phyloP scores from a whole-genome alignment of 2,329 filamentous ascomycete species.

The Venturia oleaginea region DNA sequence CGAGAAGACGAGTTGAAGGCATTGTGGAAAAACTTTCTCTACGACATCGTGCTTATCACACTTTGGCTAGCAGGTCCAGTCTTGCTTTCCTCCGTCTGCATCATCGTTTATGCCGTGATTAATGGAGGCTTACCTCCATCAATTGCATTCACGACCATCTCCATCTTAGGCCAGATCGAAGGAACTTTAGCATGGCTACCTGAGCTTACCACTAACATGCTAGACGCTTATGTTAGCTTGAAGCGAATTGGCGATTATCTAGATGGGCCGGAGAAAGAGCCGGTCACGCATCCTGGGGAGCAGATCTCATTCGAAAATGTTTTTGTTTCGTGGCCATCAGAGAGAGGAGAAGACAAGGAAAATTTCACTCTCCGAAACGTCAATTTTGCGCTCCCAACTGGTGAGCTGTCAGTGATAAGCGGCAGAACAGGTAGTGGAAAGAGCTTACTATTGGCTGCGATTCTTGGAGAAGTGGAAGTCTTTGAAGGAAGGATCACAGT shows the following conservation, averaged over 20 bases:
- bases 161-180: slow-evolving; percentile 66
- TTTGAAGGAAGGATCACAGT: slow-evolving; percentile 6
- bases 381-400: slow-evolving; percentile 56
- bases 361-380: slow-evolving; percentile 58
- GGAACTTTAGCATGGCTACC: slow-evolving; percentile 56
- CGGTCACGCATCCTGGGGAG: slow-evolving; percentile 45
- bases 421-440: slow-evolving; percentile 73
- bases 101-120: slow-evolving; percentile 58
- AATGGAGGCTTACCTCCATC: slow-evolving; percentile 58
- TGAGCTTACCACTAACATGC: slow-evolving; percentile 58
- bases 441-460: slow-evolving; percentile 61
- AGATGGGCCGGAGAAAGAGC: slow-evolving; percentile 52
- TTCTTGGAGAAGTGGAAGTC: slow-evolving; percentile 55
- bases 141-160: slow-evolving; percentile 69
- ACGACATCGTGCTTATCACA: slow-evolving; percentile 43
- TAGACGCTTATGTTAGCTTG: slow-evolving; percentile 67
- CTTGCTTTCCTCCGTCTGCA: slow-evolving; percentile 60
- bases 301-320: slow-evolving; percentile 58
- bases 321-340: slow-evolving; percentile 65
- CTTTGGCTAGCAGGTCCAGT: slow-evolving; percentile 59
- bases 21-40: slow-evolving; percentile 57
- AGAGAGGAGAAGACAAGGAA: slow-evolving; percentile 47
- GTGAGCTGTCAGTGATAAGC: slow-evolving; percentile 64
- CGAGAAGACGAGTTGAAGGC: slow-evolving; percentile 58
- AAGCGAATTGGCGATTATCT: slow-evolving; percentile 65